Conservation (phyloP, 805 yeast genomes). For the Phaffomyces thermotolerans region DNA sequence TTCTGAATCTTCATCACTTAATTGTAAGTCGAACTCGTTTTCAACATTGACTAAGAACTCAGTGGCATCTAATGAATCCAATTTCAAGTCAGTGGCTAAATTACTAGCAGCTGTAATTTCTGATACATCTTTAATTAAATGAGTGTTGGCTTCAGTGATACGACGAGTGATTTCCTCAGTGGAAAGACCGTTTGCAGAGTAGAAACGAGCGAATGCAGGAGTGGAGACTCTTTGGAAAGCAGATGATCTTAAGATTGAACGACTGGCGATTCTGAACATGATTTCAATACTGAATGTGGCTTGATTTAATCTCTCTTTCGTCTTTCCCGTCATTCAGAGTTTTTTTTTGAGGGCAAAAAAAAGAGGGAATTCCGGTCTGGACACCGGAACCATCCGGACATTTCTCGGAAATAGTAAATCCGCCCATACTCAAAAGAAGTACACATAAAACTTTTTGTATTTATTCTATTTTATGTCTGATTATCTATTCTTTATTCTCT, state of each 20-base stretch:
- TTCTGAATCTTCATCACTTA: conserved; percentile 89
- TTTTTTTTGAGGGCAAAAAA: neutral
- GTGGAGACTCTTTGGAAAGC: conserved; percentile 16
- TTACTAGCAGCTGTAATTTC: conserved; percentile 31
- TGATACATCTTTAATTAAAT: conserved; percentile 53
- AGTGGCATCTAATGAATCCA: conserved; percentile 90
- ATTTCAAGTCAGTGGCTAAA: conserved; percentile 57
- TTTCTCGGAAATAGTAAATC: too few relatives aligned
- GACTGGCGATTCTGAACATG: conserved; percentile 49
- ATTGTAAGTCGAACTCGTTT: conserved; percentile 80
- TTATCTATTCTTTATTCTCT: neutral
- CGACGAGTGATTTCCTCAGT: conserved; percentile 77
- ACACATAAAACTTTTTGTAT: neutral
- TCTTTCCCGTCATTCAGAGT: neutral
- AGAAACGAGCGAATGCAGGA: conserved; percentile 33
- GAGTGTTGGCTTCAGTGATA: conserved; percentile 68
- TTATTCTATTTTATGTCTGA: neutral
- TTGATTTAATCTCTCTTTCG: too few relatives aligned
- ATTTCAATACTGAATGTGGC: too few relatives aligned
- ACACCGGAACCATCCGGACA: neutral
- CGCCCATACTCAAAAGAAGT: too few relatives aligned
- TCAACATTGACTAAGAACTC: conserved; percentile 95
- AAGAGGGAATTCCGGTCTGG: neutral
- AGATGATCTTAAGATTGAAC: conserved; percentile 32
- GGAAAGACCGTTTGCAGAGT: conserved; percentile 57